Percentiles rank a stretch among this genome's conserved stretches.
Conservation (phyloP, 2,329 filamentous ascomycete species). For the Cladosporium sp. region DNA sequence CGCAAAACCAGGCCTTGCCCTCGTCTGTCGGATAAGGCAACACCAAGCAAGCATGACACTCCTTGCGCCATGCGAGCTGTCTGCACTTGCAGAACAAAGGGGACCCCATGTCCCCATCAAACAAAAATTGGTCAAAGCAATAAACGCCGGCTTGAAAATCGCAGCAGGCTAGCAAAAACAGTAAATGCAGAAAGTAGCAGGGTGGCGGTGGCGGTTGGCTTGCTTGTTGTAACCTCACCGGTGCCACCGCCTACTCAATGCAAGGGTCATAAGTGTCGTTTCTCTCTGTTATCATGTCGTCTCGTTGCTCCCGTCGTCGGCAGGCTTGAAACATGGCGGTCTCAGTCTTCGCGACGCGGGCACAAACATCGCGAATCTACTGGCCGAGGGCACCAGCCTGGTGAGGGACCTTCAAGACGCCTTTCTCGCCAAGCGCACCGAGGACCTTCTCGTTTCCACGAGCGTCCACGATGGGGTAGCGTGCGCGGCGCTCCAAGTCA, state of each 20-base stretch:
- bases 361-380: slow-evolving; percentile 22
- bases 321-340: slow-evolving; percentile 9
- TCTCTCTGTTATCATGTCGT: neutral
- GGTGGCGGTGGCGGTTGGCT: neutral
- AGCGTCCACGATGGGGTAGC: slow-evolving; percentile 64
- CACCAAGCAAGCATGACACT: slow-evolving; percentile 2
- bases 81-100: slow-evolving; percentile 2
- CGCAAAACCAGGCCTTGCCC: neutral
- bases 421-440: slow-evolving; percentile 29
- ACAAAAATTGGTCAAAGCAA: neutral
- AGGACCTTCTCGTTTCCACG: slow-evolving; percentile 40
- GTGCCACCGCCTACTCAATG: slow-evolving; percentile 3
- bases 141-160: slow-evolving; percentile 9
- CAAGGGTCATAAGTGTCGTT: slow-evolving; percentile 18
- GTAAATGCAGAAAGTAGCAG: slow-evolving; percentile 10
- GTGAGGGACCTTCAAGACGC: slow-evolving; percentile 31
- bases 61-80: slow-evolving; percentile 9
- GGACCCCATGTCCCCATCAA: neutral
- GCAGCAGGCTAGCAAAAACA: slow-evolving; percentile 14
- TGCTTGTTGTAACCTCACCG: neutral
- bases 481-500: slow-evolving; percentile 74
- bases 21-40: neutral
- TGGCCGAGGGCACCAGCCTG: slow-evolving; percentile 40
- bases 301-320: neutral
- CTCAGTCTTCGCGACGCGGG: neutral